Conservation (phyloP, 306 rosid genomes). For the Quercus ilex region DNA sequence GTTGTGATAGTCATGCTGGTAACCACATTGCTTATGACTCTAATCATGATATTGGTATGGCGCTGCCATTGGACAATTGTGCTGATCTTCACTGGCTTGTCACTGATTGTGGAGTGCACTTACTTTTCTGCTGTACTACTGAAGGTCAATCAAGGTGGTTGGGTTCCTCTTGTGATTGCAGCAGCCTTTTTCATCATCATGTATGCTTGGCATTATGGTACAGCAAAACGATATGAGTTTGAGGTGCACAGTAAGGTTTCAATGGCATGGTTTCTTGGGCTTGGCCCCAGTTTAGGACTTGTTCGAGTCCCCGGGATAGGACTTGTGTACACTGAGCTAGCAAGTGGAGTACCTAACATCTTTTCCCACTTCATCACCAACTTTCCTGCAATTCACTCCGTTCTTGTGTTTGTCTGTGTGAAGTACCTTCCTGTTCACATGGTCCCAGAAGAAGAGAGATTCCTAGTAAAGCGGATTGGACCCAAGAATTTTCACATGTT, state of each 20-base stretch:
- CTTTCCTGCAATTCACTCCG: slow-evolving; percentile 93
- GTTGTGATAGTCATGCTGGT: slow-evolving; percentile 87
- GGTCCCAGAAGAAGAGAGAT: slow-evolving; percentile 89
- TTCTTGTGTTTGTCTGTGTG: slow-evolving; percentile 86
- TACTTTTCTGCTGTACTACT: slow-evolving; percentile 84
- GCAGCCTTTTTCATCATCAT: slow-evolving; percentile 69
- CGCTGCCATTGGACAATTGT: slow-evolving; percentile 88
- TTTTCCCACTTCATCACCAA: slow-evolving; percentile 98
- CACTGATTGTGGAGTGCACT: slow-evolving; percentile 76
- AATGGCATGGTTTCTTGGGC: slow-evolving; percentile 98
- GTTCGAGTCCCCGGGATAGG: slow-evolving; percentile 98
- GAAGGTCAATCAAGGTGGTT: slow-evolving; percentile 88
- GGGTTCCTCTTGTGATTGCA: slow-evolving; percentile 93
- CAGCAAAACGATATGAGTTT: slow-evolving; percentile 72
- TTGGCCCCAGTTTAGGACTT: slow-evolving; percentile 92
- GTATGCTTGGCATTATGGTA: slow-evolving; percentile 93
- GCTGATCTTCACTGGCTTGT: slow-evolving; percentile 55
- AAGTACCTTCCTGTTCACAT: slow-evolving; percentile 94
- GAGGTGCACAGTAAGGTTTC: slow-evolving; percentile 94
- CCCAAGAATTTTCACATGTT: slow-evolving; percentile 83
- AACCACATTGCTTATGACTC: slow-evolving; percentile 77
- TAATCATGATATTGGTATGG: slow-evolving; percentile 94
- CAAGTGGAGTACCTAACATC: slow-evolving; percentile 93
- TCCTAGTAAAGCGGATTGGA: slow-evolving; percentile 86
- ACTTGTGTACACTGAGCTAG: slow-evolving; percentile 92